Percentiles rank a stretch among this genome's conserved stretches.
These are phyloP conservation scores for Jacaranda copaia DNA, from an alignment of 257 asterid genomes.

Conservation along the genomic window DNA sequence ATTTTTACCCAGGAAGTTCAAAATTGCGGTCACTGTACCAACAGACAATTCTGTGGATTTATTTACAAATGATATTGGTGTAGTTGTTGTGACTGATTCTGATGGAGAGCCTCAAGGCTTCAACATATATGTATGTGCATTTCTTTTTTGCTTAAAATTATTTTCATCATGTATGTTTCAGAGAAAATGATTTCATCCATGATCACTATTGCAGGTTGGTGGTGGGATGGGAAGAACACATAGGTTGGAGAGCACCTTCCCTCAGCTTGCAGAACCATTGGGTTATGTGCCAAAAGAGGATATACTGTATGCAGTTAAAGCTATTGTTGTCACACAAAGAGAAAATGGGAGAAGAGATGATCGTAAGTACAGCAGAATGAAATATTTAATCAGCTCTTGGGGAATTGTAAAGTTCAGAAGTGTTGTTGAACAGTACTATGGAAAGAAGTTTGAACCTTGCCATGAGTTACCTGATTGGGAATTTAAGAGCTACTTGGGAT, in stretches of 20 bases:
- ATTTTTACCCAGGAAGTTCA: slow-evolving; percentile 97
- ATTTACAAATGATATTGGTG: slow-evolving; percentile 92
- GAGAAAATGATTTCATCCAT: slow-evolving; percentile 9
- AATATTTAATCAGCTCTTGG: slow-evolving; percentile 93
- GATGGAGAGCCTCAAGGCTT: slow-evolving; percentile 97
- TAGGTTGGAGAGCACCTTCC: slow-evolving; percentile 81
- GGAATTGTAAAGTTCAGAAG: slow-evolving; percentile 89
- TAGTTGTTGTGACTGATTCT: slow-evolving; percentile 75
- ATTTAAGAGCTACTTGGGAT: slow-evolving; percentile 94
- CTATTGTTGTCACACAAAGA: slow-evolving; percentile 92
- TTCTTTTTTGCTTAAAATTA: neutral
- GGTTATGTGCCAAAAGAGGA: slow-evolving; percentile 98
- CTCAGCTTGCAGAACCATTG: slow-evolving; percentile 88
- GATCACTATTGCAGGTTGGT: slow-evolving; percentile 77
- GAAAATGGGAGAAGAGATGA: slow-evolving; percentile 99
- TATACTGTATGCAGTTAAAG: slow-evolving; percentile 87
- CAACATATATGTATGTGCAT: slow-evolving; percentile 74
- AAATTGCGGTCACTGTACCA: slow-evolving; percentile 93
- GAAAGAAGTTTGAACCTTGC: slow-evolving; percentile 82
- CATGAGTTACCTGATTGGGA: slow-evolving; percentile 93
- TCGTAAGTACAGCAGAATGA: slow-evolving; percentile 96
- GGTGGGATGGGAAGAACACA: slow-evolving; percentile 99
- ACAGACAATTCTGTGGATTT: slow-evolving; percentile 92
- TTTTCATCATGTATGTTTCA: slow-evolving; percentile 28
- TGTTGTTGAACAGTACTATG: slow-evolving; percentile 88